Base-by-base conservation (phyloP, 2,329 filamentous ascomycete species). In the Aspergillus ochraceoroseus region DNA sequence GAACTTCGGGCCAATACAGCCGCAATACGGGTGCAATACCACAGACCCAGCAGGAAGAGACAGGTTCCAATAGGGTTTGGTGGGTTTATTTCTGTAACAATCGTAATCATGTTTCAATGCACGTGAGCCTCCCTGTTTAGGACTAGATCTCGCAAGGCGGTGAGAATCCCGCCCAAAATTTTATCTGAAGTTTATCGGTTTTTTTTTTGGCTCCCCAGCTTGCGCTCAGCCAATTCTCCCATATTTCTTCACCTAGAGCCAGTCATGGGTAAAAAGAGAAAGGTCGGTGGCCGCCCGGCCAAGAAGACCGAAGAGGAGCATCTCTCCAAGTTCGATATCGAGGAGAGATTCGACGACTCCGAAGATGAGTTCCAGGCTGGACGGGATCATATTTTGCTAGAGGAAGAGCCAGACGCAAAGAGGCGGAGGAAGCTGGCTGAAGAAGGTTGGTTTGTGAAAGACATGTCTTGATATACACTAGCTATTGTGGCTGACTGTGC, bases 281-380 rank as follows among this genome's bases (percentile, higher is more conserved):
- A 89, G 71, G 82, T 78, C 1, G 71, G 76, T 14, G 71, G 74
- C 47, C 72, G 64, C 38, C 48, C 64, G 7, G 46, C 55, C 14
- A 55, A 62, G 32, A 58, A 62, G 5, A 54, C 61, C 12, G 39
- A 61, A 25, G 45, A 46, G 3, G 44, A 54, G 6, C 54, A 55
- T 32, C 55, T 53, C 28, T 57, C 59, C 22, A 66, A 61, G 41
- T 70, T 63, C 35, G 57, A 60, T 37, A 46, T 63, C 13, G 61
- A 70, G 46, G 82, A 90, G 64, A 87, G 94, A 66, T 83, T 98
- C 54, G 87, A 89, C 51, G 83, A 95, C 62, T 94, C 88, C 1
- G 87, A 95, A 63, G 92, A 98, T 64, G 87, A 95, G 61, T 94
- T 95, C 63, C 87, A 90, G 57, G 73, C 89, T 44, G 83, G 89